Conservation (phyloP, 371 early-diverging fungal genomes). For the Mortierella sp. region DNA sequence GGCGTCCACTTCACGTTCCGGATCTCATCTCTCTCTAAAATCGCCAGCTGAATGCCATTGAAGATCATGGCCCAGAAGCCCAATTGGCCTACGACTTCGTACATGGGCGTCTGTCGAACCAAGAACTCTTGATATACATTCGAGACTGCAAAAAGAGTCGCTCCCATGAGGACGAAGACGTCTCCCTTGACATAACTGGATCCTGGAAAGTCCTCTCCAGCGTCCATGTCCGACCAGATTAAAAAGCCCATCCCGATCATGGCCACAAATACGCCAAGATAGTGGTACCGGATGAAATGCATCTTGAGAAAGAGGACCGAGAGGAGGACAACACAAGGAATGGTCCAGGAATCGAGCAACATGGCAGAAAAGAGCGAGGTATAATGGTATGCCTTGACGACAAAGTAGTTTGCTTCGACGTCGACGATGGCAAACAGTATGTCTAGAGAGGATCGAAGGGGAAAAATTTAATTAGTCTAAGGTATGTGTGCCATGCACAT, state of each 20-base stretch:
- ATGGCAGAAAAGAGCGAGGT: slow-evolving; percentile 77
- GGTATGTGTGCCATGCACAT: too few relatives aligned
- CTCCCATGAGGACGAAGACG: slow-evolving; percentile 73
- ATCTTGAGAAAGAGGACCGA: slow-evolving; percentile 68
- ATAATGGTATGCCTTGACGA: slow-evolving; percentile 78
- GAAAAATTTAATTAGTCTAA: too few relatives aligned
- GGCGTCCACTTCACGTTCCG: slow-evolving; percentile 54
- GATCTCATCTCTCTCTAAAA: slow-evolving; percentile 69
- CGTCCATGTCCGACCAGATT: slow-evolving; percentile 67
- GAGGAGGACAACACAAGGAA: slow-evolving; percentile 74
- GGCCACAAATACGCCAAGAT: slow-evolving; percentile 70
- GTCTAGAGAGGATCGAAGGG: too few relatives aligned
- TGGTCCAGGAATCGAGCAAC: slow-evolving; percentile 81
- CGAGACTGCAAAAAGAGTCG: slow-evolving; percentile 75
- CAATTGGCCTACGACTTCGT: slow-evolving; percentile 77
- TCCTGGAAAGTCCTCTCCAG: slow-evolving; percentile 54
- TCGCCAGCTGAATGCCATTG: slow-evolving; percentile 71
- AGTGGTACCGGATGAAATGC: slow-evolving; percentile 72
- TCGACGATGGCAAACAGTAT: slow-evolving; percentile 72
- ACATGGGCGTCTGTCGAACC: slow-evolving; percentile 70
- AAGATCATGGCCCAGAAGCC: slow-evolving; percentile 77
- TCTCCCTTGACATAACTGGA: slow-evolving; percentile 71
- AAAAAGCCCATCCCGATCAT: slow-evolving; percentile 73
- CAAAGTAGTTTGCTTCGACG: slow-evolving; percentile 83
- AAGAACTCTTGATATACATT: slow-evolving; percentile 77